Evolutionary conservation across 202 grass and related monocot genomes (phyloP).

Genomic region (Schoenoplectus tabernaemontani): DNA sequence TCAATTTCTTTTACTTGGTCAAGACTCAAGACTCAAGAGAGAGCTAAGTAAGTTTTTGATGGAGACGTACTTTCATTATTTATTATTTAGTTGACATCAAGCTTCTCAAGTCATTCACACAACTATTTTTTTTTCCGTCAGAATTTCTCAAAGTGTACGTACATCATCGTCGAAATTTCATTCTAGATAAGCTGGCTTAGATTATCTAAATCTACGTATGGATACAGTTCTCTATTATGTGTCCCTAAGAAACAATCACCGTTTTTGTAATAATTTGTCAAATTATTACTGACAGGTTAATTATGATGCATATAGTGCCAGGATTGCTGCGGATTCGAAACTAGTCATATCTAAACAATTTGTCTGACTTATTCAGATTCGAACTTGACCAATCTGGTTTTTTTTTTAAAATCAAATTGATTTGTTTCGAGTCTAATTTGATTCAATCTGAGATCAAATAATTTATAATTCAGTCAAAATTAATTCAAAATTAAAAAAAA

Average conservation of each 20-base stretch:
- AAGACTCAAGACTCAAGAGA: too few species aligned
- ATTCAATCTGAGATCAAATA: too few species aligned
- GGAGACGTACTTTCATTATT: constrained; percentile 12
- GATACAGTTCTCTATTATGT: neutral
- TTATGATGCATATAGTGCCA: neutral
- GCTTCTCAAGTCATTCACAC: neutral
- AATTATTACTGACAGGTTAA: neutral
- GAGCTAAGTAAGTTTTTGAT: neutral
- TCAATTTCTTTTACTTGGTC: neutral
- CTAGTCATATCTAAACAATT: too few species aligned
- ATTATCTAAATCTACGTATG: neutral
- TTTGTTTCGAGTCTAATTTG: too few species aligned
- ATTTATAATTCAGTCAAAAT: too few species aligned
- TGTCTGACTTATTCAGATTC: too few species aligned
- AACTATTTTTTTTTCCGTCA: neutral
- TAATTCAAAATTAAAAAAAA: too few species aligned
- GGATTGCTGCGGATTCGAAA: neutral
- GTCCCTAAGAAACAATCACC: neutral
- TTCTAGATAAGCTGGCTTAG: neutral
- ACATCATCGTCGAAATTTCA: neutral
- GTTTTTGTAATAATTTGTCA: neutral
- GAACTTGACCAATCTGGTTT: too few species aligned
- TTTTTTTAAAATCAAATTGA: too few species aligned
- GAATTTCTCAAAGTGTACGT: neutral
- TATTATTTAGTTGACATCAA: neutral